These are phyloP conservation scores for Hippophae gyantsensis DNA, from an alignment of 306 rosid genomes.

Conservation along the genomic window DNA sequence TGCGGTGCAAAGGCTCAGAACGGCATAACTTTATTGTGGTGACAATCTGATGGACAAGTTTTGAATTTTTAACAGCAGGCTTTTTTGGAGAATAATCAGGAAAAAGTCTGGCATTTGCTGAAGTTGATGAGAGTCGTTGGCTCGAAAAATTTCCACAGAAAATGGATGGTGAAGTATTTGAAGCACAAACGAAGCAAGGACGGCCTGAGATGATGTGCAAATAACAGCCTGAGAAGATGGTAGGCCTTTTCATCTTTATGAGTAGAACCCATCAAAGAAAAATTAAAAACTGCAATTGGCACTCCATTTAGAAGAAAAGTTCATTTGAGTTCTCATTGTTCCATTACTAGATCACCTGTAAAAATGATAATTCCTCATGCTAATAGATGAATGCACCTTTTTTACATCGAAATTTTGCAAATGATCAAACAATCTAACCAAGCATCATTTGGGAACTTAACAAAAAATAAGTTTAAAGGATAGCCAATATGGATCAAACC, in stretches of 20 bases:
- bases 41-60: constrained; percentile 50
- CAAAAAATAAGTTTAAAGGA: too few species aligned
- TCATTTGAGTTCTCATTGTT: constrained; percentile 20
- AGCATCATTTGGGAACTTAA: too few species aligned
- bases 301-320: constrained; percentile 18
- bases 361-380: not conserved
- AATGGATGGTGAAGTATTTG: constrained; percentile 12
- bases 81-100: constrained; percentile 77
- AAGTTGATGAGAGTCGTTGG: constrained; percentile 17
- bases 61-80: constrained; percentile 46
- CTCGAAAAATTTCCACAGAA: constrained; percentile 17
- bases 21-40: constrained; percentile 54
- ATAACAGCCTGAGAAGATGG: constrained; percentile 20
- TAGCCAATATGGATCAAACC: too few species aligned
- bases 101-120: constrained; percentile 50
- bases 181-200: constrained; percentile 7
- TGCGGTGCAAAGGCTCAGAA: constrained; percentile 46
- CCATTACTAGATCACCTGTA: constrained; percentile 21
- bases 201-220: constrained; percentile 17
- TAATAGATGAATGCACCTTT: too few species aligned
- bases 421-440: too few species aligned
- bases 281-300: constrained; percentile 4
- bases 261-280: constrained; percentile 32
- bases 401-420: too few species aligned
- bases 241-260: constrained; percentile 49